Base-by-base conservation (phyloP, 139 green algal species). In the Closterium sp. region DNA sequence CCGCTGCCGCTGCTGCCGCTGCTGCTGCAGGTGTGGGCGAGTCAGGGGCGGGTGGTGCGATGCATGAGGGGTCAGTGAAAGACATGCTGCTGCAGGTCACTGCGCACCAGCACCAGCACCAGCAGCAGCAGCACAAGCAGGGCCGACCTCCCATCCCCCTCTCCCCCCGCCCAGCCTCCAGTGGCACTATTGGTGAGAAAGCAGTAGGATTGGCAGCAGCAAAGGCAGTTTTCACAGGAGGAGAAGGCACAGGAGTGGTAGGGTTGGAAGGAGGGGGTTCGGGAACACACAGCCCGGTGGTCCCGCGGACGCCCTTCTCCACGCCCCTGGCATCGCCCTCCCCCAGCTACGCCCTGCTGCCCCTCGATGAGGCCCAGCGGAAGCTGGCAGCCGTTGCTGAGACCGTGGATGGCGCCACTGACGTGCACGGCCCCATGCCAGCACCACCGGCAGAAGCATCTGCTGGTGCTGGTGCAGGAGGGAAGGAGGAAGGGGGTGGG, bases 351-450 rank as follows among this genome's bases (percentile, higher is more conserved):
- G 62, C 62, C 62, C 62, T 79, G 62, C 62, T 79, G 62, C 62
- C 62, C 62, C 62, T 79, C 62, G 62, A 79, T 79, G 62, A 79
- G 62, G 62, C 62, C 19, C 62, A 79, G 62, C 24, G 19, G 62
- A 79, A 79, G 19, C 62, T 79, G 62, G 62, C 62, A 24, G 62
- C 62, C 62, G 62, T 79, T 45, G 62, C 31, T 88, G 29, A 87
- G 22, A 85, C 90, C 6, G 90, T 10, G 28, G 90, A 92, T n/a
- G 34, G 79, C 17, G 86, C 90, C 21, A 90, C 62, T 9, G 87
- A 62, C 73, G 87, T 10, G 28, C 31, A 90, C 6, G 87, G 31
- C 17, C 73, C 22, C 31, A 22, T 4, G 7, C 7, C 62, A 13
- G 62, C 62, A 6, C 27, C 19, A 24, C 19, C 62, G 24, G 62